A percentile compares a stretch with the other conserved stretches of the same genome.
These are phyloP conservation scores for Coemansia sp. DNA, from an alignment of 192 early-diverging fungal genomes.

Conservation along the genomic window DNA sequence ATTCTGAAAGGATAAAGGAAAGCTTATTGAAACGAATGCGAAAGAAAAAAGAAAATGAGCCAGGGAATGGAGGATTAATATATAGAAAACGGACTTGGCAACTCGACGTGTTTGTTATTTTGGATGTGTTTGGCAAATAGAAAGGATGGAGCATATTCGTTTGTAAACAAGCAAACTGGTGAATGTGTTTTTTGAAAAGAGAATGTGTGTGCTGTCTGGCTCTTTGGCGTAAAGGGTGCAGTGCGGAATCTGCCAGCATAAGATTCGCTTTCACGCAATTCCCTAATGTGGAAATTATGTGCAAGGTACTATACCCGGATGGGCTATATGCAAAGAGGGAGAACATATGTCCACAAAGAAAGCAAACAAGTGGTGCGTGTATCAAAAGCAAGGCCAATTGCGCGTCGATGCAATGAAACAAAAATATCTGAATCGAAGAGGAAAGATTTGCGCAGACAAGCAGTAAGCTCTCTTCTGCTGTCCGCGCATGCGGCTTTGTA, in stretches of 20 bases:
- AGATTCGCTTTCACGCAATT: not conserved
- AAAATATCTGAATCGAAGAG: not conserved
- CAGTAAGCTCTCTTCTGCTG: not conserved
- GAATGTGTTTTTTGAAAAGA: not conserved
- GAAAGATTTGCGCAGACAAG: not conserved
- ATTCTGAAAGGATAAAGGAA: slow-evolving; percentile 7
- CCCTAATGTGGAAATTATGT: not conserved
- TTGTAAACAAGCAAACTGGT: not conserved
- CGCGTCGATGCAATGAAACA: not conserved
- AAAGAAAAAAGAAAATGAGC: not conserved
- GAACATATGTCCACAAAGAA: not conserved
- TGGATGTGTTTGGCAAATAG: not conserved
- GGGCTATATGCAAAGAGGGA: not conserved
- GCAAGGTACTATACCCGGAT: not conserved
- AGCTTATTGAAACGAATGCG: not conserved
- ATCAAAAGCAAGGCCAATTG: not conserved
- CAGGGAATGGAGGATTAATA: not conserved
- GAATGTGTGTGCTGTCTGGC: not conserved
- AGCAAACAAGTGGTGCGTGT: not conserved
- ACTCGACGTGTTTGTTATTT: not conserved
- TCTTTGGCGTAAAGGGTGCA: not conserved
- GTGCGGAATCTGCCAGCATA: not conserved
- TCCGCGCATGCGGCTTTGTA: not conserved
- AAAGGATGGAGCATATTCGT: not conserved
- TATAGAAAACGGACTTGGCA: slow-evolving; percentile 2